Base-by-base conservation (phyloP, 495 filamentous ascomycete species). In the Halenospora varia region DNA sequence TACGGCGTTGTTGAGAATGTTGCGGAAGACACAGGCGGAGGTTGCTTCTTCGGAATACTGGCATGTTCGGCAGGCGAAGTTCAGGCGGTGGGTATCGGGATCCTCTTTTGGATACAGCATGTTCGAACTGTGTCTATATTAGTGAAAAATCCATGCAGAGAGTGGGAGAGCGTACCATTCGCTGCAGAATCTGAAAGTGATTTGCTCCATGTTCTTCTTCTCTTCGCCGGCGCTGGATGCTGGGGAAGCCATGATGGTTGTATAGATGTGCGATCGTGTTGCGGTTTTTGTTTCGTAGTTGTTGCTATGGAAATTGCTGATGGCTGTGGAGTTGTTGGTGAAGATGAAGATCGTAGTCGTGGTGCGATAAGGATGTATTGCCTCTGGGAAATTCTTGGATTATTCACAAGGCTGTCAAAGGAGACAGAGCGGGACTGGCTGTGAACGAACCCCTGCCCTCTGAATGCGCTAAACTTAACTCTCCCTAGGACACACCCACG, bases 71-170 rank as follows among this genome's bases (percentile, higher is more conserved):
- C 94, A 99, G 17, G 74, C 75, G 62, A 80, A 80, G 59, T 77
- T 70, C 29, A 81, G 72, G 68, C 73, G 75, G 69, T 74, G 77
- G 10, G 70, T 68, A 48, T 75, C 70, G 51, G 79, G 78, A 70
- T 96, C 90, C 77, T 99, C 94, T 71, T 93, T 92, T 13, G 94
- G 94, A 71, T 97, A 97, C 51, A 99, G 78, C 83, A 99, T 88
- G 80, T 99, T 99, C 64, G 90, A 94, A 74, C 87, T 89, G 55
- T 19, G 13, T 13, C 18, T 15, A 11, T 44, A 20, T 53, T 40
- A 62, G 48, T 47, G 8, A 13, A n/a, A 2, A 26, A 26, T 52
- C 41, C 19, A n/a, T n/a, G 17, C n/a, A 15, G 29, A 17, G 60
- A 59, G 48, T 46, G 2, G 29, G 26, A 23, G 39, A 25, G 56